Base-by-base conservation (phyloP, 192 early-diverging fungal genomes). In the Coemansia sp. region DNA sequence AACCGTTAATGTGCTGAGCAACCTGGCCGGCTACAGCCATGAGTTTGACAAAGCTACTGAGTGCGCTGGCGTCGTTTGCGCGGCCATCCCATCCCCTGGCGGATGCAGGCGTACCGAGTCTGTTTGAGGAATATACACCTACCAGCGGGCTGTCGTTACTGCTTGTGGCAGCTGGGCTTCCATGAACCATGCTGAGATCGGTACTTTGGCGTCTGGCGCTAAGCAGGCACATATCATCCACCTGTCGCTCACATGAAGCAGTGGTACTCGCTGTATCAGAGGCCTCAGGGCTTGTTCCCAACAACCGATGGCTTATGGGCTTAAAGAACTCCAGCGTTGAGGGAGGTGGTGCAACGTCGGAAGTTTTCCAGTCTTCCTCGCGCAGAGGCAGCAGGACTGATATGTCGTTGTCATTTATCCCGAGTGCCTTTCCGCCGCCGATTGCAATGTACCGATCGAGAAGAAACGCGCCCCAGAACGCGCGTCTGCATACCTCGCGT, bases 341-440 rank as follows among this genome's bases (percentile, higher is more conserved):
- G n/a, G 63, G 57, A 3, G 79, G 74, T 46, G 79, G 79, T 16
- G 79, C 67, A 16, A 43, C 35, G 20, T 33, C 40, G 2, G 59
- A 57, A 25, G 48, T 42, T 43, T 66, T 62, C 80, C 80, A 82
- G 66, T 71, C 72, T n/a, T 78, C 59, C 42, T 74, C 68, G 40
- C 69, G 63, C 23, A 82, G 43, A 18, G 80, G 80, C 43, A 82
- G 57, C 7, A 77, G 65, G 4, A 82, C 71, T 1, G 71, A 60
- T 30, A 82, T 78, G 48, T 82, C 80, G 66, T 63, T 55, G 60
- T 82, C 80, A 46, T 82, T 82, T 18, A 82, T 82, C 4, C 80
- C 80, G 57, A 82, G 68, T 6, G 80, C 66, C 71, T 82, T 77
- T 8, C 80, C 80, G 34, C 75, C 75, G 23, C 74, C 72, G 58